phyloP scores from a whole-genome alignment of 352 stramenopile genomes.

The Globisporangium mamillatum region DNA sequence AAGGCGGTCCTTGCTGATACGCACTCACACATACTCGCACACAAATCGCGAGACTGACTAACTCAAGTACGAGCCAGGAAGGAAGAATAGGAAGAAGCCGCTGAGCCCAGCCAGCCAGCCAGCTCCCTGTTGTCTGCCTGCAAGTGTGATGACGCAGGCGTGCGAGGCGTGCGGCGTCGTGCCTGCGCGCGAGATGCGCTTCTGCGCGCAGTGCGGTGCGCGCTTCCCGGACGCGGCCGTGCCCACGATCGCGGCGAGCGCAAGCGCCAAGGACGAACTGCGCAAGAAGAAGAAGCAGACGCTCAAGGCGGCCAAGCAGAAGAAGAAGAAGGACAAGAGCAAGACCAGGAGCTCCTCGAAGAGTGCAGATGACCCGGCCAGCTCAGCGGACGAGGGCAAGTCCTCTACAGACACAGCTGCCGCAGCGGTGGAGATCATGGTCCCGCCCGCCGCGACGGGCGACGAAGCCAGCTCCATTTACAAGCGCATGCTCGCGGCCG shows the following conservation, averaged over 20 bases:
- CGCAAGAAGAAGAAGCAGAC: slow-evolving; percentile 16
- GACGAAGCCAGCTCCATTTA: slow-evolving; percentile 78
- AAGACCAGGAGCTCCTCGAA: slow-evolving; percentile 20
- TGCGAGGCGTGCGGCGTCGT: slow-evolving; percentile 45
- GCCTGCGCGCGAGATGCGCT: slow-evolving; percentile 28
- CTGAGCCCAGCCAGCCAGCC: neutral
- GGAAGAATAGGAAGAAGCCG: neutral
- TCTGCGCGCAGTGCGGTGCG: slow-evolving; percentile 55
- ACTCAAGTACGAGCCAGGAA: neutral
- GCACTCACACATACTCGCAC: neutral
- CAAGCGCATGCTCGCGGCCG: slow-evolving; percentile 74
- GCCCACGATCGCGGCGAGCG: slow-evolving; percentile 9
- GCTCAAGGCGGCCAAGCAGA: slow-evolving; percentile 15
- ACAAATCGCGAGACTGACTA: neutral
- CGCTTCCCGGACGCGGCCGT: slow-evolving; percentile 17
- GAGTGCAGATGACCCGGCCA: slow-evolving; percentile 22
- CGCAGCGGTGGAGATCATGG: slow-evolving; percentile 26
- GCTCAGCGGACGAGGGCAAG: slow-evolving; percentile 1
- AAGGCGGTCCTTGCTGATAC: neutral
- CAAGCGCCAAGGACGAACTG: slow-evolving; percentile 20
- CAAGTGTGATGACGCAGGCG: slow-evolving; percentile 20
- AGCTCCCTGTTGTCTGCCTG: neutral
- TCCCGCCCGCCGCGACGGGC: slow-evolving; percentile 56
- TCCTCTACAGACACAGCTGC: neutral
- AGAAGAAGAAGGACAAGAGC: slow-evolving; percentile 13